Evolutionary conservation across 371 early-diverging fungal species (phyloP), one percentile per base, ranked within the genome.

Genomic region (Umbelopsis sp.): DNA sequence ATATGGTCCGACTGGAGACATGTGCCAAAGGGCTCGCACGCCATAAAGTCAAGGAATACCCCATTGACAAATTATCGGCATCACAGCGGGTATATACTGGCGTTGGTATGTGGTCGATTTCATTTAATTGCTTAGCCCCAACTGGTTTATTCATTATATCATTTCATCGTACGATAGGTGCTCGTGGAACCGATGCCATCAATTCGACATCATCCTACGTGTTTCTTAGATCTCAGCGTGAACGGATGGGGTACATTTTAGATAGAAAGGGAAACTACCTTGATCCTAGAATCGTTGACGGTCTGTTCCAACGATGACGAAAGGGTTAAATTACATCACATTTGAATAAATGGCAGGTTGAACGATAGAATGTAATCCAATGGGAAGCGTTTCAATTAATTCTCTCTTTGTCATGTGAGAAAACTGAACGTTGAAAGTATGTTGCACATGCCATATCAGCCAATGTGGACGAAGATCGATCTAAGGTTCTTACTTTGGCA

Each of bases 211-310:
- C 80, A 10, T 72, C 79, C 0, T 77, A 80, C 44, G 74, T 81
- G 57, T 81, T 80, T 66, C 72, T 84, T 20, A 74, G 77, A n/a
- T 76, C 78, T 7, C 50, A 75, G 32, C 78, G 79, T 25, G 79
- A 81, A 53, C 77, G 76, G 16, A 74, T 84, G 72, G 81, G 79
- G 11, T 84, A 79, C 57, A 80, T 80, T 74, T 63, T 84, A 63
- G 81, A 84, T 69, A 78, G 84, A 65, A 81, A 81, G 66, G 84
- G 84, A 0, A 68, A 68, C 46, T 84, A 79, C 70, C 77, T 73
- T 68, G 84, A 84, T 63, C 79, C 77, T 44, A 78, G 74, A 63
- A 18, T 84, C 29, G 80, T 84, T 74, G 84, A 84, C 73, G 78
- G 76, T 12, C 68, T 84, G 68, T 84, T 77, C 75, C 74, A 74